phyloP scores from a whole-genome alignment of 371 early-diverging fungal genomes.

The Mortierella sp. region DNA sequence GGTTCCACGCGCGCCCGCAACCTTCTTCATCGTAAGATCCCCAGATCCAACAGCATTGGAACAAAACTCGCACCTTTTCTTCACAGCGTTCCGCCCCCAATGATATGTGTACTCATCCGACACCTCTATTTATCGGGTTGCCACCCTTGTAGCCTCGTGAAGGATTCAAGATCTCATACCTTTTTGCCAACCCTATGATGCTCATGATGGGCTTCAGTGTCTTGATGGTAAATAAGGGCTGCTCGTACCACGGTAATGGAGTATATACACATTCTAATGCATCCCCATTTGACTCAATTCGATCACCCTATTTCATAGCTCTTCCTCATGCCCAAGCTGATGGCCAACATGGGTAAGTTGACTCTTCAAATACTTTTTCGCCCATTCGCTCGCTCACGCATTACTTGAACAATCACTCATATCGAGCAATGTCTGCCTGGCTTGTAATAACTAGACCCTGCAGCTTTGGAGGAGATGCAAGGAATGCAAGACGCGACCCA shows the following conservation, averaged over 20 bases:
- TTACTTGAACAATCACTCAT: not conserved
- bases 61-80: no score
- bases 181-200: constrained; percentile 70
- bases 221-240: constrained; percentile 42
- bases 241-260: no score
- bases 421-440: not conserved
- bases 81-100: no score
- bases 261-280: no score
- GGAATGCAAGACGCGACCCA: constrained; percentile 50
- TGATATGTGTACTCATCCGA: no score
- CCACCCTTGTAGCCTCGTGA: no score
- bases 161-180: constrained; percentile 52
- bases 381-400: no score
- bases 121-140: no score
- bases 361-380: no score
- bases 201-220: constrained; percentile 68
- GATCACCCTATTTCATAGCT: no score
- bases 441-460: constrained; percentile 34
- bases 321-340: constrained; percentile 66
- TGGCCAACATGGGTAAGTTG: constrained; percentile 57
- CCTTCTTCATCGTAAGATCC: constrained; percentile 37
- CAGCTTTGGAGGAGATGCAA: constrained; percentile 55
- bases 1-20: constrained; percentile 19
- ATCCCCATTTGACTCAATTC: no score
- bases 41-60: no score